Conservation (phyloP, 179 eudicot genomes). For the Silene coronaria region DNA sequence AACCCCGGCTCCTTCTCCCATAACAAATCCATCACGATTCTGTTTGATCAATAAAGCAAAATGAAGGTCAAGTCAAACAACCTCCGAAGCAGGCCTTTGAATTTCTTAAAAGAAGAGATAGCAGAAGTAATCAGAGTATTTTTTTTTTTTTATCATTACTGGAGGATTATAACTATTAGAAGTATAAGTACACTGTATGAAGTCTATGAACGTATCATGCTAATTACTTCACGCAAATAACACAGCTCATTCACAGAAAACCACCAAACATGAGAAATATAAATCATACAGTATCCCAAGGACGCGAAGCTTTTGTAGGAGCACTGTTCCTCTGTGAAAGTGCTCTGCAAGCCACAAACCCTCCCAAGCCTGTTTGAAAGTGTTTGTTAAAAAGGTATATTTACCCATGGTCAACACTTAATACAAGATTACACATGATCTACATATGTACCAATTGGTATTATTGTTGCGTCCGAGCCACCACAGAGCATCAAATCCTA, state of each 20-base stretch:
- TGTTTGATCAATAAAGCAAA: constrained; percentile 26
- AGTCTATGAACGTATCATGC: neutral
- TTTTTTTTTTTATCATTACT: neutral
- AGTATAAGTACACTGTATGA: neutral
- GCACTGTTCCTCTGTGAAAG: constrained; percentile 83
- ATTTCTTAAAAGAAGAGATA: neutral
- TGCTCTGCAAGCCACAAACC: constrained; percentile 94
- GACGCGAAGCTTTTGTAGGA: constrained; percentile 93
- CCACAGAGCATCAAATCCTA: constrained; percentile 98
- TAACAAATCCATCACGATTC: constrained; percentile 97
- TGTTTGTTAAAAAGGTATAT: constrained; percentile 4
- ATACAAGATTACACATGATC: constrained; percentile 4
- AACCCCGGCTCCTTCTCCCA: constrained; percentile 99
- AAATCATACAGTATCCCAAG: constrained; percentile 76
- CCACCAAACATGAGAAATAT: constrained; percentile 7
- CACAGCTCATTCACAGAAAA: neutral
- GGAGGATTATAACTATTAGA: no score
- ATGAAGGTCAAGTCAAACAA: constrained; percentile 8
- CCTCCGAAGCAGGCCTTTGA: neutral
- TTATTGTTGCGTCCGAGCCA: constrained; percentile 87
- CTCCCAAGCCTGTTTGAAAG: constrained; percentile 74
- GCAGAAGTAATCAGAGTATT: neutral
- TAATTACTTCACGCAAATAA: neutral
- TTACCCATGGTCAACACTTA: neutral
- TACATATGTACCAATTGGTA: constrained; percentile 66